A percentile compares a stretch with the other conserved stretches of the same genome.
phyloP scores from a whole-genome alignment of 768 basidiomycete species.

The Podaxis rugospora region DNA sequence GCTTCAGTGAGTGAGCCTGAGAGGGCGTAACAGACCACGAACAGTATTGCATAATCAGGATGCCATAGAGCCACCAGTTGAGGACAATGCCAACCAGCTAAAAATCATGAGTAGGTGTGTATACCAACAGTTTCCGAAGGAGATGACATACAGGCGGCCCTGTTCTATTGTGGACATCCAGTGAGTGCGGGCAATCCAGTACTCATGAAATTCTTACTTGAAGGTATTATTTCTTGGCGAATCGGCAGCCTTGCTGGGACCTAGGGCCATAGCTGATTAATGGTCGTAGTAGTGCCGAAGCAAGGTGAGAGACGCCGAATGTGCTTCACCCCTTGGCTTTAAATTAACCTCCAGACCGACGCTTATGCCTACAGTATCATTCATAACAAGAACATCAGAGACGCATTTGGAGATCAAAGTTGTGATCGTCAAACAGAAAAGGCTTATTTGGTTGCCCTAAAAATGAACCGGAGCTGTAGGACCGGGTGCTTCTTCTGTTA shows the following conservation, averaged over 20 bases:
- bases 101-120: neutral
- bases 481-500: too few species aligned
- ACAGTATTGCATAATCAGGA: slow-evolving; percentile 10
- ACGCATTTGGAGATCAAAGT: too few species aligned
- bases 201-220: neutral
- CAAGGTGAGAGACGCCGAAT: neutral
- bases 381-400: too few species aligned
- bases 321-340: neutral
- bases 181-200: neutral
- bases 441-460: too few species aligned
- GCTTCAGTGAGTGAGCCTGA: neutral
- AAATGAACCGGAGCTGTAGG: too few species aligned
- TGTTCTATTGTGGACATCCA: neutral
- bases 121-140: neutral
- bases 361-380: neutral
- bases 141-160: neutral
- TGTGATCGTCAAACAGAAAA: too few species aligned
- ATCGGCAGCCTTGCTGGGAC: neutral
- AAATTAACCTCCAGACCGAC: neutral
- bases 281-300: neutral
- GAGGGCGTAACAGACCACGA: neutral
- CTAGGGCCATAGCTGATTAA: neutral
- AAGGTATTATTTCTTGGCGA: neutral
- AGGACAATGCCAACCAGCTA: slow-evolving; percentile 1
- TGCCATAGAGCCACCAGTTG: slow-evolving; percentile 11